A percentile compares a stretch with the other conserved stretches of the same genome.
Conservation (phyloP, 768 basidiomycete genomes). For the Boletus rex-veris region DNA sequence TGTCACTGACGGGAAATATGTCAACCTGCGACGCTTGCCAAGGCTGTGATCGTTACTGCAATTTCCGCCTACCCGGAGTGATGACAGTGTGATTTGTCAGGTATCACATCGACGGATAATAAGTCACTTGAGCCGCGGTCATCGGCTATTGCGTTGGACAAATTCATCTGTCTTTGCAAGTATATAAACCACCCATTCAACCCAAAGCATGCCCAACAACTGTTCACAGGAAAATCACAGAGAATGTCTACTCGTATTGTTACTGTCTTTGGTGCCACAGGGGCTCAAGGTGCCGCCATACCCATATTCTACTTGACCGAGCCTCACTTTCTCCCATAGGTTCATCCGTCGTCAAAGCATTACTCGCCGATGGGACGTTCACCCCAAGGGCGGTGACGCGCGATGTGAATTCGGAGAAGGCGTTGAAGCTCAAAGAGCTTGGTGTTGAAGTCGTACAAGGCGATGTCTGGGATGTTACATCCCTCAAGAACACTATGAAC, state of each 20-base stretch:
- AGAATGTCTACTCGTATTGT: slow-evolving; percentile 23
- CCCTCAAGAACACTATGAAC: slow-evolving; percentile 23
- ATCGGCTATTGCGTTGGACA: no score
- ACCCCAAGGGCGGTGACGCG: slow-evolving; percentile 34
- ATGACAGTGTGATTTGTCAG: no score
- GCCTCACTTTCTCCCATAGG: slow-evolving; percentile 10
- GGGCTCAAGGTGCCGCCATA: slow-evolving; percentile 27
- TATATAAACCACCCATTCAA: no score
- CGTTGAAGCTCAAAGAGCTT: slow-evolving; percentile 18
- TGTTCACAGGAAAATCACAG: no score
- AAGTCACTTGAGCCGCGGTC: no score
- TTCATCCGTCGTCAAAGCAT: slow-evolving; percentile 23
- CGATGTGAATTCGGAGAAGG: slow-evolving; percentile 24
- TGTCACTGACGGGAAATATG: no score
- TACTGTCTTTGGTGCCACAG: slow-evolving; percentile 36
- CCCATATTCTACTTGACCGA: background rate
- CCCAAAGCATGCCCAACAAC: no score
- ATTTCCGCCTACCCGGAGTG: no score
- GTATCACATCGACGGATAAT: no score
- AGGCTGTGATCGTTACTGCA: no score
- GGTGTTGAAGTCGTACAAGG: slow-evolving; percentile 24
- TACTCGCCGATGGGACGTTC: slow-evolving; percentile 35
- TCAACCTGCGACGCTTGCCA: no score
- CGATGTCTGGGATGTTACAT: slow-evolving; percentile 23
- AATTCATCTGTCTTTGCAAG: no score